Percentiles rank a stretch among this genome's conserved stretches.
Conservation (phyloP, 805 yeast species). For the Pichia eremophila region DNA sequence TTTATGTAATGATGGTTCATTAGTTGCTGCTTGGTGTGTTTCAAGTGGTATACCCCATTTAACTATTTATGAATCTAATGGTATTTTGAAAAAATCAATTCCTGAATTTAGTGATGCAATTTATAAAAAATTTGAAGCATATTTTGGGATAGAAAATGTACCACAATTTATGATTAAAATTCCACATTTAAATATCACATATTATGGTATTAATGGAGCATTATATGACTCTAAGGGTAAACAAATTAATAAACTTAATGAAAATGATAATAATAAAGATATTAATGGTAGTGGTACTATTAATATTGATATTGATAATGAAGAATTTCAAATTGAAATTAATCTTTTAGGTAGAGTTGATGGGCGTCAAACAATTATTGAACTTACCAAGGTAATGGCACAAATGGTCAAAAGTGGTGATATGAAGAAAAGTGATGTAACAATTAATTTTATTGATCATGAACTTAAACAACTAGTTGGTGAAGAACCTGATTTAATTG, state of each 20-base stretch:
- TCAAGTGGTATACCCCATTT: slow-evolving; percentile 74
- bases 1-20: slow-evolving; percentile 65
- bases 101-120: slow-evolving; percentile 50
- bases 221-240: slow-evolving; percentile 11
- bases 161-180: slow-evolving; percentile 56
- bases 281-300: slow-evolving; percentile 13
- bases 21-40: slow-evolving; percentile 78
- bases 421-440: slow-evolving; percentile 55
- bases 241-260: not conserved
- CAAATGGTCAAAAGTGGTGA: slow-evolving; percentile 58
- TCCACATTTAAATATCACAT: slow-evolving; percentile 54
- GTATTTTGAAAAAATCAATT: slow-evolving; percentile 47
- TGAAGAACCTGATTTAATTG: slow-evolving; percentile 82
- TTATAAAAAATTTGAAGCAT: slow-evolving; percentile 48
- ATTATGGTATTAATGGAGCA: slow-evolving; percentile 32
- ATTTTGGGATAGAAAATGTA: slow-evolving; percentile 61
- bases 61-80: slow-evolving; percentile 72
- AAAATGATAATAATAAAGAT: not conserved
- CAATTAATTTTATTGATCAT: slow-evolving; percentile 64
- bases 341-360: slow-evolving; percentile 64
- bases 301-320: slow-evolving; percentile 15
- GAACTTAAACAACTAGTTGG: slow-evolving; percentile 71
- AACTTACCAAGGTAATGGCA: slow-evolving; percentile 77
- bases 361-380: slow-evolving; percentile 86
- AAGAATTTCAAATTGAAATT: slow-evolving; percentile 45